These are phyloP conservation scores for Diddensiella transvaalensis DNA, from an alignment of 805 yeast genomes.

Conservation along the genomic window DNA sequence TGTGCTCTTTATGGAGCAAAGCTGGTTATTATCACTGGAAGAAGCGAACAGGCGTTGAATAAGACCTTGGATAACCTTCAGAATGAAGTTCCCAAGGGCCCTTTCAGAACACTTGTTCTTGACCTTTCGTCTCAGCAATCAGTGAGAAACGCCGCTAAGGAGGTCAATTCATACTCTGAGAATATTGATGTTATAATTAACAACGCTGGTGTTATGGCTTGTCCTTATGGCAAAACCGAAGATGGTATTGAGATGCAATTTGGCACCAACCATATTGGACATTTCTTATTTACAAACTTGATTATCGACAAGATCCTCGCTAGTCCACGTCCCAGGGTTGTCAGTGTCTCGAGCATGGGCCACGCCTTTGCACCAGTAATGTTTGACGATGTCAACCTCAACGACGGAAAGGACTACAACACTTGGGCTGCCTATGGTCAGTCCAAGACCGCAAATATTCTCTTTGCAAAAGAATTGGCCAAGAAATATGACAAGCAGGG, in stretches of 20 bases:
- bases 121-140: constrained; percentile 18
- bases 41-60: constrained; percentile 1
- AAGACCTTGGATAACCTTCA: constrained; percentile 10
- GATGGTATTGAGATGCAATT: constrained; percentile 76
- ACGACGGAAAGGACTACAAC: constrained; percentile 6
- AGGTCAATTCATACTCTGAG: constrained; percentile 12
- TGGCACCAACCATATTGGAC: constrained; percentile 75
- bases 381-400: constrained; percentile 6
- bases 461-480: constrained; percentile 8
- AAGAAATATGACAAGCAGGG: constrained; percentile 3
- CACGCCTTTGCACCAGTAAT: constrained; percentile 5
- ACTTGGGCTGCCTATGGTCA: constrained; percentile 16
- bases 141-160: constrained; percentile 17
- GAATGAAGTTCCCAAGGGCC: constrained; percentile 9
- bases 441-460: constrained; percentile 18
- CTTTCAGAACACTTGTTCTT: constrained; percentile 9
- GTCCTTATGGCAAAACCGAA: constrained; percentile 54
- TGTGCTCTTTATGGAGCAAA: constrained; percentile 12
- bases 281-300: constrained; percentile 59
- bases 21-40: constrained; percentile 13
- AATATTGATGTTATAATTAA: constrained; percentile 60
- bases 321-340: background rate
- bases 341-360: constrained; percentile 2
- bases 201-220: constrained; percentile 78
- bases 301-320: constrained; percentile 1